A percentile compares a stretch with the other conserved stretches of the same genome.
Evolutionary conservation across 257 asterid genomes (phyloP).

Genomic region (Rehmannia glutinosa): DNA sequence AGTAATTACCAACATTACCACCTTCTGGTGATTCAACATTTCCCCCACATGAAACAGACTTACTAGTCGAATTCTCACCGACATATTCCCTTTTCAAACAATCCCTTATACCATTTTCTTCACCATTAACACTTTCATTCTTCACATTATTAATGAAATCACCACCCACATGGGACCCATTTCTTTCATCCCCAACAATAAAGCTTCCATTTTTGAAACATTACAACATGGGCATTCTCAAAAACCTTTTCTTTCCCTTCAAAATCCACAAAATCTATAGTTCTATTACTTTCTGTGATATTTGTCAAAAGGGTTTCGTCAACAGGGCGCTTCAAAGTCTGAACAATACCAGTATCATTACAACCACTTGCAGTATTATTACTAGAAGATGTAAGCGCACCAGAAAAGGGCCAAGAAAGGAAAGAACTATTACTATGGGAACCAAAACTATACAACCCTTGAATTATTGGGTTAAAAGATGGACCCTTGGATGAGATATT

Average conservation of each 20-base stretch:
- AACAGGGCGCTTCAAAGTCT: conserved; percentile 16
- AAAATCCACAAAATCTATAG: conserved; percentile 22
- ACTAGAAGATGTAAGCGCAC: conserved; percentile 11
- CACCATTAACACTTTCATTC: conserved; percentile 20
- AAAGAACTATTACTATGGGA: conserved; percentile 24
- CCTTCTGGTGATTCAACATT: conserved; percentile 9
- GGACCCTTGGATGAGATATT: conserved; percentile 49
- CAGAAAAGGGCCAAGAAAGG: conserved; percentile 41
- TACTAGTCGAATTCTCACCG: conserved; percentile 14
- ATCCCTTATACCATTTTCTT: conserved; percentile 5
- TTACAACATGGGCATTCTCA: conserved; percentile 30
- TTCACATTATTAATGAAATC: conserved; percentile 19
- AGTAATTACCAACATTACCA: conserved; percentile 12
- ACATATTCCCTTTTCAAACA: background rate
- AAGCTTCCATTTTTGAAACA: conserved; percentile 24
- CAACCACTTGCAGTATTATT: conserved; percentile 15
- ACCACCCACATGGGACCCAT: conserved; percentile 21
- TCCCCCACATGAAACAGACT: conserved; percentile 10
- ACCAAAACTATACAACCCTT: conserved; percentile 34
- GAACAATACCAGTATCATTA: conserved; percentile 12
- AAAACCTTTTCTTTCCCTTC: conserved; percentile 22
- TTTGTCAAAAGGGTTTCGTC: conserved; percentile 30
- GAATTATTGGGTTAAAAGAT: conserved; percentile 40
- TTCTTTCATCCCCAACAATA: conserved; percentile 15
- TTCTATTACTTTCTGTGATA: conserved; percentile 18